Base-by-base conservation (phyloP, 495 filamentous ascomycete genomes). In the Lasiosphaeria hispida region DNA sequence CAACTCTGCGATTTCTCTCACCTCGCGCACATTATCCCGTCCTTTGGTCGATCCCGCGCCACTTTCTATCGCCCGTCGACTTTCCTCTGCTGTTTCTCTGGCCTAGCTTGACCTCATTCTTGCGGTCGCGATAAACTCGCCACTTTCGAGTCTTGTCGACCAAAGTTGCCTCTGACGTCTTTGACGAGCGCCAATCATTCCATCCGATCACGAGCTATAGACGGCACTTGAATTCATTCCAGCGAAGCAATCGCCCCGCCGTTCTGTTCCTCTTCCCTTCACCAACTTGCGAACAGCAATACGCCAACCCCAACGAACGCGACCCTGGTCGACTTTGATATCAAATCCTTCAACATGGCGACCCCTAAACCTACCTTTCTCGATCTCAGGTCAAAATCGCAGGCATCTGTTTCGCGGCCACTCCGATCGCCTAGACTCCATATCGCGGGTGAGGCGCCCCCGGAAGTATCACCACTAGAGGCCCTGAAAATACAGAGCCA, bases 401-500 rank as follows among this genome's bases (percentile, higher is more conserved):
- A 85, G 55, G 78, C 82, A 14, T 82, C 84, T 17, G 69, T 82
- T 71, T 75, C 76, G 30, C 72, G 79, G 38, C 75, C 82, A 10
- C 72, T 87, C 6, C 77, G 79, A 51, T 91, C 88, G 3, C 87
- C 89, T 41, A 84, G 88, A 51, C 75, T 92, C 59, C 89, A 93
- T 67, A 79, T 87, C 52, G 87, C 88, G 48, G 94, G 93, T 48
- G 94, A 96, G 63, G 80, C 91, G 9, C 93, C 94, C 35, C 94
- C 94, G 13, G 87, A 92, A 34, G 83, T 97, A 48, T 97, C 94
- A 2, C 94, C 94, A 13, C 83, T 98, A 45, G 94, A 97, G 79
- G 93, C 94, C 39, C 90, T 98, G 60, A 91, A 91, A 14, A 81
- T 90, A 57, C 92, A 96, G 61, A 92, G 91, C 56, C 87, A 92